A percentile compares a stretch with the other conserved stretches of the same genome.
phyloP scores from a whole-genome alignment of 768 basidiomycete species.

The Leccinum olivaceopallidum region DNA sequence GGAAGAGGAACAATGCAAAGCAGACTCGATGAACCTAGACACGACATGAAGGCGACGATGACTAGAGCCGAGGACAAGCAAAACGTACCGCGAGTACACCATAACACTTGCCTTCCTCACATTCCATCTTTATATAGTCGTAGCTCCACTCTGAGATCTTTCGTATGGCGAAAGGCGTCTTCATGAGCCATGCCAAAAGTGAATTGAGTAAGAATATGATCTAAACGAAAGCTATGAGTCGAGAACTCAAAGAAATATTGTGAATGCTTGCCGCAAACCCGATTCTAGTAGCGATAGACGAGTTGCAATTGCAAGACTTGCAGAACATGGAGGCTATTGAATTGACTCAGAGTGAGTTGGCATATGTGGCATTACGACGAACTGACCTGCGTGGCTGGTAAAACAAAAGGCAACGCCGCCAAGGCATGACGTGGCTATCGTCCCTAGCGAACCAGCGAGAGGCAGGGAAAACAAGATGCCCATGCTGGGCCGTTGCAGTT shows the following conservation, averaged over 20 bases:
- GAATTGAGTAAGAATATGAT: conserved; percentile 66
- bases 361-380: not conserved
- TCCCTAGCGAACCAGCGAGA: conserved; percentile 62
- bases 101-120: conserved; percentile 90
- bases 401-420: conserved; percentile 84
- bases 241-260: not conserved
- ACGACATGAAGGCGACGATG: conserved; percentile 4
- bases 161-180: conserved; percentile 82
- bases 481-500: conserved; percentile 45
- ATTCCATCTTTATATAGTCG: conserved; percentile 99
- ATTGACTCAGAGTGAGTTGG: not conserved
- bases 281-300: conserved; percentile 94
- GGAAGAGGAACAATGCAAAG: conserved; percentile 90
- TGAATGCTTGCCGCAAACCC: conserved; percentile 77
- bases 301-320: conserved; percentile 99
- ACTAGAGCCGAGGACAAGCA: not conserved
- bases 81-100: conserved; percentile 86
- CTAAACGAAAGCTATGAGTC: conserved; percentile 38
- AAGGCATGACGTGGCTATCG: conserved; percentile 81
- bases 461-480: conserved; percentile 75
- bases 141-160: conserved; percentile 91
- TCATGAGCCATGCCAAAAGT: conserved; percentile 88
- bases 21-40: conserved; percentile 89
- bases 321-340: conserved; percentile 87
- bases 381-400: conserved; percentile 79